Evolutionary conservation across 2,329 filamentous ascomycete species (phyloP), one percentile per base, ranked within the genome.

Genomic region (Colletotrichum sp.): DNA sequence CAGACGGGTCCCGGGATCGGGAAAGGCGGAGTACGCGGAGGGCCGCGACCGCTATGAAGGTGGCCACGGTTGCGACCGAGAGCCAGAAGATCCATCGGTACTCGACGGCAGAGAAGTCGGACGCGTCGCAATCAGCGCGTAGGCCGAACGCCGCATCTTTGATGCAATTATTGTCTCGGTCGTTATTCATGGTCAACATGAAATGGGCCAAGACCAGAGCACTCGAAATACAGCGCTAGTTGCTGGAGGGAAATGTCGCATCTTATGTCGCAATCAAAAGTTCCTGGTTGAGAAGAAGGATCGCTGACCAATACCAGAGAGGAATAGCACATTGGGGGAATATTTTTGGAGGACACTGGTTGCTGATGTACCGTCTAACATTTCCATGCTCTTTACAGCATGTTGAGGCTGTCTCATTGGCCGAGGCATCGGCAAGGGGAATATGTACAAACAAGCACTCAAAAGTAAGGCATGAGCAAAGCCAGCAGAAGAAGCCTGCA

Each of bases 181-280:
- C 29, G n/a, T 15, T 24, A 5, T 29, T 33, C n/a, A 15, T 9
- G 33, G 18, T 21, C 15, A 24, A 31, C 31, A 61, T 61, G 16
- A 21, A 51, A 13, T 51, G 12, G n/a, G 43, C 43, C 43, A 47
- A 13, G 43, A 47, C 18, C n/a, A 13, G 9, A 21, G 43, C 2
- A 1, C 1, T 47, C 11, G 0, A 6, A 13, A 12, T 5, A 3
- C 43, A 51, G 43, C n/a, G 2, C 6, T 16, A 7, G 0, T 12
- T 3, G 12, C 18, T 61, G 12, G 3, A 24, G 31, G 29, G 57
- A 18, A 6, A 31, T 1, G 1, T n/a, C 0, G 12, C 9, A 11
- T 61, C 1, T 24, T 36, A 24, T 24, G 31, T 61, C 29, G 4
- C 16, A 8, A 59, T 59, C 7, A 34, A 59, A 33, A 59, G 12